Conservation (phyloP, 2,329 filamentous ascomycete species). For the Ustulina deusta region DNA sequence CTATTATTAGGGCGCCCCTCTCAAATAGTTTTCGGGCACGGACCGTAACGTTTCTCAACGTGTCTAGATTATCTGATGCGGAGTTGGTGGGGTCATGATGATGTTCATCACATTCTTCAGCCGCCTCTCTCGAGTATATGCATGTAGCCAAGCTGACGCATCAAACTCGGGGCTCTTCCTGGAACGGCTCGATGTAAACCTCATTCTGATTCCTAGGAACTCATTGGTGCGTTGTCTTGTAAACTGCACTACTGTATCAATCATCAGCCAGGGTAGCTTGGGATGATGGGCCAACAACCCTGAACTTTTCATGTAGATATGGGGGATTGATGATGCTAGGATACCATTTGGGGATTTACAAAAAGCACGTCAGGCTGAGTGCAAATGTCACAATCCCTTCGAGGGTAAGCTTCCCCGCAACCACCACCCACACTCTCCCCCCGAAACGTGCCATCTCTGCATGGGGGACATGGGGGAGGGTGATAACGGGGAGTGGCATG, state of each 20-base stretch:
- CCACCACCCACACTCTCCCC: slow-evolving; percentile 28
- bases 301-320: slow-evolving; percentile 3
- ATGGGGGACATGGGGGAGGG: slow-evolving; percentile 30
- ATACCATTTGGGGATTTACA: slow-evolving; percentile 15
- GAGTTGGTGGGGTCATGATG: neutral
- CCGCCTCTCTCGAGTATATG: neutral
- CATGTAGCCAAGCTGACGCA: neutral
- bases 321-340: slow-evolving; percentile 21
- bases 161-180: neutral
- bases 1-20: neutral
- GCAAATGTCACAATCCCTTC: slow-evolving; percentile 44
- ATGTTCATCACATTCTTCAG: neutral
- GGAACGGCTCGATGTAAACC: neutral
- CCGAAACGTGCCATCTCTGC: slow-evolving; percentile 21
- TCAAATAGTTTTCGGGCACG: neutral
- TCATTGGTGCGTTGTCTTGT: neutral
- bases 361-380: slow-evolving; percentile 43
- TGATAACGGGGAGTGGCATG: slow-evolving; percentile 18
- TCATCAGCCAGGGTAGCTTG: neutral
- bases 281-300: neutral
- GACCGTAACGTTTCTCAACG: neutral
- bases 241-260: neutral
- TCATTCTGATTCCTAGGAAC: neutral
- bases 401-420: slow-evolving; percentile 37
- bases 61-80: neutral